Conservation (phyloP, 768 basidiomycete species). For the Suillus sp. region DNA sequence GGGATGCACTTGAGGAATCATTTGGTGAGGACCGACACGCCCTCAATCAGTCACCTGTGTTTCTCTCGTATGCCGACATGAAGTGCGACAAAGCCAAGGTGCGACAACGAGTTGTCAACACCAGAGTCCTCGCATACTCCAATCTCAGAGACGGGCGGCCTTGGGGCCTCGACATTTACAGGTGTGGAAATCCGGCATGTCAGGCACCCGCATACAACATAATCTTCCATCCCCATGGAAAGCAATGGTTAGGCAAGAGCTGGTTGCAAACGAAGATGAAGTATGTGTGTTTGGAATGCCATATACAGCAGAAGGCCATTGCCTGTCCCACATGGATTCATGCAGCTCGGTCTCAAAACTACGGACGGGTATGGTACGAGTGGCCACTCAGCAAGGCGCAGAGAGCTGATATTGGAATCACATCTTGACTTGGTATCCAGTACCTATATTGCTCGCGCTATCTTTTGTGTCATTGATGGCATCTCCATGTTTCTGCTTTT, state of each 20-base stretch:
- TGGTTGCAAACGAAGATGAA: not conserved
- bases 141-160: not conserved
- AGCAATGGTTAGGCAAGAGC: not conserved
- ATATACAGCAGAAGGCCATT: not conserved
- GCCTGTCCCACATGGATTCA: not conserved
- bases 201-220: not conserved
- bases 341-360: not conserved
- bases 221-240: not conserved
- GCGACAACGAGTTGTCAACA: not conserved
- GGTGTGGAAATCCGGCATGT: not conserved
- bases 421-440: no score
- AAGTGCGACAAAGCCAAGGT: no score
- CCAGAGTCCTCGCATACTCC: slow-evolving; percentile 2
- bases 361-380: not conserved
- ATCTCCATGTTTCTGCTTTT: no score
- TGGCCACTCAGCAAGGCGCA: not conserved
- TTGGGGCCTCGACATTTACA: slow-evolving; percentile 2
- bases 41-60: no score
- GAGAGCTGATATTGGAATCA: no score
- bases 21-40: no score
- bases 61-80: no score
- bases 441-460: no score
- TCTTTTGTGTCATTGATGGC: no score
- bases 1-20: no score
- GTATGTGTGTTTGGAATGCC: not conserved